These are phyloP conservation scores for Colletotrichum costaricense DNA, from an alignment of 2,329 filamentous ascomycete species.

Conservation along the genomic window DNA sequence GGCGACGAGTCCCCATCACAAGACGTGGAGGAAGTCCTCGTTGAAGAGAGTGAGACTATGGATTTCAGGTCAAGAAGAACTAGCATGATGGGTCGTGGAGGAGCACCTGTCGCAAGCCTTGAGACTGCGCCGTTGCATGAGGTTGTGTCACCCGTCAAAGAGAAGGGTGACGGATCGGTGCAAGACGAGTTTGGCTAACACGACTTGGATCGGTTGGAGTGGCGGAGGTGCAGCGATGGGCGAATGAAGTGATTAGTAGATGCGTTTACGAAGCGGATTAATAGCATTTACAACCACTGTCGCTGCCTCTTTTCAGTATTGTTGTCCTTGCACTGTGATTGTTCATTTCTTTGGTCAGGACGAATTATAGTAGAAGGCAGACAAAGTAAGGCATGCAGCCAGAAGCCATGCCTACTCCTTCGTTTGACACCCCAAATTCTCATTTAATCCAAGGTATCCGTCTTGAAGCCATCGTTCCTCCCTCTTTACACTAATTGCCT, in stretches of 20 bases:
- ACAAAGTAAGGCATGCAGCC: neutral
- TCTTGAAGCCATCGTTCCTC: too few relatives aligned
- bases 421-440: too few relatives aligned
- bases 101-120: slow-evolving; percentile 50
- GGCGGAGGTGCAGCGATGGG: neutral
- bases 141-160: slow-evolving; percentile 16
- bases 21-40: slow-evolving; percentile 52
- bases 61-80: slow-evolving; percentile 64
- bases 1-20: slow-evolving; percentile 42
- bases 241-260: slow-evolving; percentile 7
- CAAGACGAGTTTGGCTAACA: slow-evolving; percentile 38
- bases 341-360: neutral
- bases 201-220: neutral
- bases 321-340: neutral
- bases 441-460: too few relatives aligned
- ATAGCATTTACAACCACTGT: slow-evolving; percentile 24
- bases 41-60: slow-evolving; percentile 67
- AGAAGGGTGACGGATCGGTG: slow-evolving; percentile 27
- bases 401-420: neutral
- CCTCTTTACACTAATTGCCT: too few relatives aligned
- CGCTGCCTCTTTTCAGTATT: neutral
- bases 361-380: neutral
- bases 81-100: slow-evolving; percentile 62
- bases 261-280: slow-evolving; percentile 25
- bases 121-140: slow-evolving; percentile 63